Base-by-base conservation (phyloP, 345 rosid genomes). In the Boechera divaricarpa region DNA sequence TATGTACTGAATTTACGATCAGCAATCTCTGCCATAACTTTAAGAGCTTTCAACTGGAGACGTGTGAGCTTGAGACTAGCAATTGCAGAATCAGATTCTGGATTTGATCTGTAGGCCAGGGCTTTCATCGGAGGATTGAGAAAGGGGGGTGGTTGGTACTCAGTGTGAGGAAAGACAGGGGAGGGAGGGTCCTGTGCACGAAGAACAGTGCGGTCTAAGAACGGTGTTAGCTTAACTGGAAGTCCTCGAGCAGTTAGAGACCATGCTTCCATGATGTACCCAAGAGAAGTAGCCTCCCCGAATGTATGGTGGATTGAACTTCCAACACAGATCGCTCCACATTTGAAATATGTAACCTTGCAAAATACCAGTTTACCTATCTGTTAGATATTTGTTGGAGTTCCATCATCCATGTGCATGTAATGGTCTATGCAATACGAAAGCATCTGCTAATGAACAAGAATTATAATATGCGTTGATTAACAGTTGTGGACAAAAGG, bases 81-180 rank as follows among this genome's bases (percentile, higher is more conserved):
- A 15, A 74, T 13, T 16, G 21, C 66, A 21, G 81, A 76, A 29
- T 66, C 79, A 26, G 81, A 10, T 15, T 54, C 66, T 12, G 63
- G 80, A 26, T 54, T 53, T 69, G 83, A 60, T 65, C 60, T 76
- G 41, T 63, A 60, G 58, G 39, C 44, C 10, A 16, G 16, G 35
- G 67, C 61, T 52, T 66, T 38, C 32, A 36, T 2, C 0, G 64
- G 82, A 39, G 66, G 73, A 10, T 70, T 79, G 65, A 67, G 66
- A 70, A 63, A n/a, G 6, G 85, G 83, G 42, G 80, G 83, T 5
- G 82, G 77, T 36, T 79, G 68, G 70, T 75, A 83, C 58, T 79
- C 88, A 5, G 70, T 65, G 79, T 85, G 86, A 64, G 67, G 52
- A 68, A 81, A 83, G 16, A 41, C 56, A 35, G 86, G 85, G 2